Evolutionary conservation across 192 early-diverging fungal genomes (phyloP), one percentile per base, ranked within the genome.

Genomic region (Coemansia sp.): DNA sequence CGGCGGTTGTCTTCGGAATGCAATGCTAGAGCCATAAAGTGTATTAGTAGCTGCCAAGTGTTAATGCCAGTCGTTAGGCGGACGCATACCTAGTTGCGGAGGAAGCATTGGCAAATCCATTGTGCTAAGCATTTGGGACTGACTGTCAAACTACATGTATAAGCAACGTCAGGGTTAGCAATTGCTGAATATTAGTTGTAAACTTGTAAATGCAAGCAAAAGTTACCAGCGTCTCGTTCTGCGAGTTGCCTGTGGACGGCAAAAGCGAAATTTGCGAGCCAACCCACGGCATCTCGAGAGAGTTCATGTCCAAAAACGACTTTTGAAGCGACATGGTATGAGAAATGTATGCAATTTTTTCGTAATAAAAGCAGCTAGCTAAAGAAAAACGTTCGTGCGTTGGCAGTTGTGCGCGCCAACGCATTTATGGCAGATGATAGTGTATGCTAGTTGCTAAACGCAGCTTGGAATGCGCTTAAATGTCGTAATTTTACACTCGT

Each of bases 201-300:
- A 27, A 12, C 6, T n/a, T 50, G 19, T 18, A 18, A 19, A 4
- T 19, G 19, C 16, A 19, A 19, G 4, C 2, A 6, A 19, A 44
- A 44, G n/a, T 40, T 73, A 67, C 68, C 43, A 70, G 33, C 4
- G 74, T 71, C 0, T 78, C 75, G 31, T 28, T 71, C 22, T 79
- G 76, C 18, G 76, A 79, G 57, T 65, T 72, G 54, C 11, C 45
- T 30, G 33, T 11, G 7, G 76, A 75, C 24, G 56, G 62, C 6
- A 61, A 5, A 0, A 35, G 30, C 51, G 62, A 54, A 45, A 69
- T 18, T 24, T 61, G 62, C 31, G 62, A 50, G 16, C 62, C 61
- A 0, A 56, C 31, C 69, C 69, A 72, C 14, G 69, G 24, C 4
- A 30, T 29, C 6, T 75, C 66, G 7, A 60, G 29, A 0, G 60